Evolutionary conservation across 1,284 basidiomycete species (phyloP).

Genomic region (Porodaedalea pini): DNA sequence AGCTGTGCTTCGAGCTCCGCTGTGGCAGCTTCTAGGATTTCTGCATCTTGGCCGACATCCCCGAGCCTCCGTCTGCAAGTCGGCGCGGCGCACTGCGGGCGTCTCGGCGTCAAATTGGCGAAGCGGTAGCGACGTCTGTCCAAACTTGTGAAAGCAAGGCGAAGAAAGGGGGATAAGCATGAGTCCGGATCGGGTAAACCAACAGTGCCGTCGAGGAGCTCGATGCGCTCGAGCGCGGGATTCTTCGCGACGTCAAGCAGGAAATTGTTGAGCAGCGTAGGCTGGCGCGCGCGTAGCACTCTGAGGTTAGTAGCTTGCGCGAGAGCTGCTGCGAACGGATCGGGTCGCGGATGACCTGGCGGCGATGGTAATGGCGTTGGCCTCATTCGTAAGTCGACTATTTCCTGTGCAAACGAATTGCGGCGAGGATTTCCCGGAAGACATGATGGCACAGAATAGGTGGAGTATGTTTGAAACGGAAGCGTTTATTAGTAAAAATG

Average conservation of each 20-base stretch:
- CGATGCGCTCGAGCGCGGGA: conserved; percentile 39
- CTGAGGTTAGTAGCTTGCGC: conserved; percentile 36
- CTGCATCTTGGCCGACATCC: conserved; percentile 1
- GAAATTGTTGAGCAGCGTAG: conserved; percentile 46
- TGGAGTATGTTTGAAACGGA: background rate
- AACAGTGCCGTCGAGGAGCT: conserved; percentile 33
- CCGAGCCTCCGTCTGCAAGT: background rate
- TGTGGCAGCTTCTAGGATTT: background rate
- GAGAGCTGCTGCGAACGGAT: conserved; percentile 35
- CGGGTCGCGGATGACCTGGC: conserved; percentile 10
- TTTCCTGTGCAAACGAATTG: conserved; percentile 33
- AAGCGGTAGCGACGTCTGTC: background rate
- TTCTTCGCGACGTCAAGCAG: conserved; percentile 44
- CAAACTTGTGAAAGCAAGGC: background rate
- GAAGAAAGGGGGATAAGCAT: background rate
- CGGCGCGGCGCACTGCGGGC: background rate
- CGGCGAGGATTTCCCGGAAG: background rate
- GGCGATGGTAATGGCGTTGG: conserved; percentile 32
- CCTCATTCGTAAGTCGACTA: conserved; percentile 45
- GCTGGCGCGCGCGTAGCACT: conserved; percentile 42
- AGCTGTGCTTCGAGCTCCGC: background rate
- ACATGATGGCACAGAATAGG: no score
- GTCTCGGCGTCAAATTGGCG: background rate
- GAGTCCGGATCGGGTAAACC: background rate
- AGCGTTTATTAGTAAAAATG: background rate